Base-by-base conservation (phyloP, 2,329 filamentous ascomycete species). In the Colletotrichum graminicola region DNA sequence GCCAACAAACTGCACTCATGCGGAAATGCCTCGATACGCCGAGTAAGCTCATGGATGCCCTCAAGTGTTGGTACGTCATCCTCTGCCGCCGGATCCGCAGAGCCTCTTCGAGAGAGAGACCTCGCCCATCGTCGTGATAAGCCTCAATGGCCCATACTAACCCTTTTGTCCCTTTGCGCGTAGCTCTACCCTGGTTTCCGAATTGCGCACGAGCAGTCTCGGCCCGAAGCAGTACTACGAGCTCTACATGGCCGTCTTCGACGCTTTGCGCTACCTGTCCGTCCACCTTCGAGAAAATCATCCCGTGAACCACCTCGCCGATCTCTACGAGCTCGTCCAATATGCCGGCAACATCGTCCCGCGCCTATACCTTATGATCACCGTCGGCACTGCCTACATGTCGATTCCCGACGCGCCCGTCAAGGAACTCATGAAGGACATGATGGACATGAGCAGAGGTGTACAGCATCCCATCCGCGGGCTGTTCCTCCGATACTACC, bases 201-300 rank as follows among this genome's bases (percentile, higher is more conserved):
- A 99, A 83, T 90, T 99, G 77, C 94, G 96, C 77, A 99, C 96
- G 5, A 97, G 95, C 81, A 98, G 94, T 78, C 89, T 99, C 62
- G 94, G 96, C n/a, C 96, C 96, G 43, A 99, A 99, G 83, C 96
- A 99, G 83, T 99, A 99, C 86, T 99, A 99, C 83, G 97, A 99
- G 86, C 90, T 99, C 70, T 99, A 99, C 85, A 99, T 99, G 96
- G 90, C 96, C 75, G 94, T 99, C 74, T 99, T 99, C 83, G 96
- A 99, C 86, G 95, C 97, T 74, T 85, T 99, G 80, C 94, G 96
- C 81, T 95, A 98, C 83, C 91, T 99, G 64, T 97, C 96, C 66
- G 94, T 97, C 74, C 97, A 98, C 83, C 91, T 99, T 55, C 95
- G 94, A 83, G 96, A 99, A 80, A 98, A 95, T 79, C 96, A 99